phyloP scores from a whole-genome alignment of 805 yeast species.

The Metschnikowia continentalis region DNA sequence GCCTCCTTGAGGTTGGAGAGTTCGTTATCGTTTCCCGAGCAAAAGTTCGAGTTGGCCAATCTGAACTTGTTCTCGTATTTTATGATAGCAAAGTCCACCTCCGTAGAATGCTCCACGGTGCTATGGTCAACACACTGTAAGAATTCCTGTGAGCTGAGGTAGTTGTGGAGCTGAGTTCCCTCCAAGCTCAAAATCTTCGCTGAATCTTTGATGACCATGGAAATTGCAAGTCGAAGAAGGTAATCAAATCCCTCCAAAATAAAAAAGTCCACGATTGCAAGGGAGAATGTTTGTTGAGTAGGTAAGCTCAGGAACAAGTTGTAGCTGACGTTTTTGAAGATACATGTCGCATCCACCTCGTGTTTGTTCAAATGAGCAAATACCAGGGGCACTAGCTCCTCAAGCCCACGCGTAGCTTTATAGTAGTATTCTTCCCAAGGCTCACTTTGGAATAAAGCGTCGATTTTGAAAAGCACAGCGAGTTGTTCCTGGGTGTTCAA shows the following conservation, averaged over 20 bases:
- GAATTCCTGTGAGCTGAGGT: conserved; percentile 5
- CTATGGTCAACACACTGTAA: background rate
- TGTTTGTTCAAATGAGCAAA: conserved; percentile 34
- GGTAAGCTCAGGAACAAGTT: conserved; percentile 16
- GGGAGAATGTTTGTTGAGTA: background rate
- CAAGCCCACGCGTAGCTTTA: conserved; percentile 33
- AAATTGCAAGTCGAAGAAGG: conserved; percentile 26
- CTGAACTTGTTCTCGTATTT: conserved; percentile 18
- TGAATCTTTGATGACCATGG: conserved; percentile 18
- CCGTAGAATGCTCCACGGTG: conserved; percentile 2
- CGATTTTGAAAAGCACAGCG: conserved; percentile 31
- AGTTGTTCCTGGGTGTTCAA: conserved; percentile 26
- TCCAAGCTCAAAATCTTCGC: conserved; percentile 16
- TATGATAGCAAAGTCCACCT: conserved; percentile 12
- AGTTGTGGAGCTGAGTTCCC: conserved; percentile 21
- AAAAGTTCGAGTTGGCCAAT: conserved; percentile 34
- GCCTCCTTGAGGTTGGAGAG: conserved; percentile 34
- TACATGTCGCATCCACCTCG: conserved; percentile 27
- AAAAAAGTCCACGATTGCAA: conserved; percentile 30
- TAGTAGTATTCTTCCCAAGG: conserved; percentile 28
- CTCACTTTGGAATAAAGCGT: conserved; percentile 26
- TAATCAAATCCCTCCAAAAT: conserved; percentile 40
- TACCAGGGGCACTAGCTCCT: conserved; percentile 25
- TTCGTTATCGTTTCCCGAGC: conserved; percentile 36
- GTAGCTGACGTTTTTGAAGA: conserved; percentile 20